These are phyloP conservation scores for Barbatosphaeria neglecta DNA, from an alignment of 495 filamentous ascomycete species.

Conservation along the genomic window DNA sequence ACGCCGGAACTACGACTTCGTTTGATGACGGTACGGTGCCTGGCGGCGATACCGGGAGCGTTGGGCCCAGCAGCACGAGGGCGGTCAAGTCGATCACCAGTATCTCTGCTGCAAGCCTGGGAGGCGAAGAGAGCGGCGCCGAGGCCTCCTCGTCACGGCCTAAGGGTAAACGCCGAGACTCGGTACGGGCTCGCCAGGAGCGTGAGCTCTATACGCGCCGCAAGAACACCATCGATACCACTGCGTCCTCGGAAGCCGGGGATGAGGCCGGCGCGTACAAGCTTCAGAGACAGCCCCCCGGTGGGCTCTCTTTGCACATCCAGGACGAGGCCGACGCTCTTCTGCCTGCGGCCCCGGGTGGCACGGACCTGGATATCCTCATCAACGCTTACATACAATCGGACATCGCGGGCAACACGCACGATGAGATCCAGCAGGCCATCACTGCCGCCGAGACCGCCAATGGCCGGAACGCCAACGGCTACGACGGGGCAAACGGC, in stretches of 20 bases:
- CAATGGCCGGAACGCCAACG: slow-evolving; percentile 58
- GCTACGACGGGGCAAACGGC: slow-evolving; percentile 29
- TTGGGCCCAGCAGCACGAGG: slow-evolving; percentile 74
- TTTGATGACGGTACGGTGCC: slow-evolving; percentile 43
- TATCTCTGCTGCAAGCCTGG: slow-evolving; percentile 55
- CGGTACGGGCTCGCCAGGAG: slow-evolving; percentile 73
- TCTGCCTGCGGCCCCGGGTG: slow-evolving; percentile 50
- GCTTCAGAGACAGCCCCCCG: slow-evolving; percentile 53
- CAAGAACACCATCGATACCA: slow-evolving; percentile 52
- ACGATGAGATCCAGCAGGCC: slow-evolving; percentile 67
- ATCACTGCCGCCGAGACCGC: slow-evolving; percentile 44
- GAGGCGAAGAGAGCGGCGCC: slow-evolving; percentile 38
- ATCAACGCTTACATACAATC: slow-evolving; percentile 64
- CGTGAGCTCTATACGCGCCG: slow-evolving; percentile 81
- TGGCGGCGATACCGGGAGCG: slow-evolving; percentile 53
- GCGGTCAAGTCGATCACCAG: slow-evolving; percentile 90
- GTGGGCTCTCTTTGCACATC: slow-evolving; percentile 47
- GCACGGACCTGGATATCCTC: slow-evolving; percentile 76
- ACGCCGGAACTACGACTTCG: slow-evolving; percentile 42
- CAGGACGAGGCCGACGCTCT: slow-evolving; percentile 60
- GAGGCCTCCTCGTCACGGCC: slow-evolving; percentile 43
- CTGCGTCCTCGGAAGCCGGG: slow-evolving; percentile 54
- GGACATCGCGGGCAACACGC: slow-evolving; percentile 64
- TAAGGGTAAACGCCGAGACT: slow-evolving; percentile 55
- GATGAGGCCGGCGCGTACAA: slow-evolving; percentile 48